Conservation (phyloP, 441 rosid species). For the Kokia cookei region DNA sequence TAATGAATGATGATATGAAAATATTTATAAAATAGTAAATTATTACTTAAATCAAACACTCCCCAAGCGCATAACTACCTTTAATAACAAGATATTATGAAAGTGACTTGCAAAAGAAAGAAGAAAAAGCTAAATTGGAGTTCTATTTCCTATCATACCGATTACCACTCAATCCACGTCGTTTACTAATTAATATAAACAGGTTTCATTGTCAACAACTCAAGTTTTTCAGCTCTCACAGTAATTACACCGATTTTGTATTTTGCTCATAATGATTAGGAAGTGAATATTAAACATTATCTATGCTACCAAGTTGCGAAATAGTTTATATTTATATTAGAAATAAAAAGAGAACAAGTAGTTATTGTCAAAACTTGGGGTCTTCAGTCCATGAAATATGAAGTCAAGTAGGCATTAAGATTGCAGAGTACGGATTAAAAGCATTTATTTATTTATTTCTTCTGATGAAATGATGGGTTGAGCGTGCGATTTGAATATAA, state of each 20-base stretch:
- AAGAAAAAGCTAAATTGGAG: neutral
- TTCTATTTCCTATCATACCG: neutral
- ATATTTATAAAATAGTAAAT: neutral
- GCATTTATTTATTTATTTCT: neutral
- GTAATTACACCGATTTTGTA: slow-evolving; percentile 6
- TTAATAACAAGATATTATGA: neutral
- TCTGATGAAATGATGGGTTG: slow-evolving; percentile 22
- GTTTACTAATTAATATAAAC: neutral
- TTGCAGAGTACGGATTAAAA: neutral
- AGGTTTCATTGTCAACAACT: neutral
- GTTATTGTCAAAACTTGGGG: neutral
- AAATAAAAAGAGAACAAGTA: neutral
- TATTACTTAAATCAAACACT: neutral
- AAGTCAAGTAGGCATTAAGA: slow-evolving; percentile 7
- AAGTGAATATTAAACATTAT: slow-evolving; percentile 24
- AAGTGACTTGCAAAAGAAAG: neutral
- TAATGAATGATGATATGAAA: neutral
- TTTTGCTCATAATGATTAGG: slow-evolving; percentile 20
- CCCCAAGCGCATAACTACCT: neutral
- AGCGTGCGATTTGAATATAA: slow-evolving; percentile 27
- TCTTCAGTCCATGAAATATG: neutral
- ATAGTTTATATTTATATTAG: slow-evolving; percentile 11
- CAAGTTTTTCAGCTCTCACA: slow-evolving; percentile 5
- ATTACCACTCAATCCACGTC: neutral
- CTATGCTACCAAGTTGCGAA: slow-evolving; percentile 29